Evolutionary conservation across 441 rosid genomes (phyloP).

Genomic region (Breynia disticha): DNA sequence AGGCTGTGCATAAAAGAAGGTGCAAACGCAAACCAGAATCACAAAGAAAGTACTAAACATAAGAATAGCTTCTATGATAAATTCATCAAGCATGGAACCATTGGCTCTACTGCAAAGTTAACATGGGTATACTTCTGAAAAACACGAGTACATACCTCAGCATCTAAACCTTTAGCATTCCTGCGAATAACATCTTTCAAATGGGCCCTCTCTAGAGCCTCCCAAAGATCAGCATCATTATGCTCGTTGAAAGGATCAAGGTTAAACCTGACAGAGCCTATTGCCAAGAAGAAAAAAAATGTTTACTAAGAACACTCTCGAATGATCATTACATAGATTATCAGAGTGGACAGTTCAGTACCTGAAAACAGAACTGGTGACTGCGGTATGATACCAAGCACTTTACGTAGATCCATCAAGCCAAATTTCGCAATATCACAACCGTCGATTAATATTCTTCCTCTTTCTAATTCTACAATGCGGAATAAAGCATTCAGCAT

Average conservation of each 20-base stretch:
- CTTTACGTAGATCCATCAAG: conserved; percentile 72
- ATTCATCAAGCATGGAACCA: not conserved
- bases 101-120: not conserved
- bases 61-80: not conserved
- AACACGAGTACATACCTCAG: conserved; percentile 43
- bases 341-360: conserved; percentile 11
- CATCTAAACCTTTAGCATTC: conserved; percentile 72
- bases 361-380: conserved; percentile 97
- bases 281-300: conserved; percentile 9
- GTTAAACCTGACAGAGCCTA: conserved; percentile 88
- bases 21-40: not conserved
- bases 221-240: conserved; percentile 90
- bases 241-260: conserved; percentile 93
- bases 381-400: conserved; percentile 91
- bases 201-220: conserved; percentile 88
- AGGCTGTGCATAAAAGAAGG: too few relatives aligned
- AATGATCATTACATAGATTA: not conserved
- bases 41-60: not conserved
- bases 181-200: conserved; percentile 72
- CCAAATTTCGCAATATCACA: conserved; percentile 70
- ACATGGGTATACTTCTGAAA: not conserved
- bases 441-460: conserved; percentile 69
- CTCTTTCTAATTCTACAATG: conserved; percentile 79
- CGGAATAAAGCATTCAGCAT: conserved; percentile 87
- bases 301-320: not conserved